Evolutionary conservation across 805 yeast species (phyloP).

Genomic region (Metschnikowia arizonensis): DNA sequence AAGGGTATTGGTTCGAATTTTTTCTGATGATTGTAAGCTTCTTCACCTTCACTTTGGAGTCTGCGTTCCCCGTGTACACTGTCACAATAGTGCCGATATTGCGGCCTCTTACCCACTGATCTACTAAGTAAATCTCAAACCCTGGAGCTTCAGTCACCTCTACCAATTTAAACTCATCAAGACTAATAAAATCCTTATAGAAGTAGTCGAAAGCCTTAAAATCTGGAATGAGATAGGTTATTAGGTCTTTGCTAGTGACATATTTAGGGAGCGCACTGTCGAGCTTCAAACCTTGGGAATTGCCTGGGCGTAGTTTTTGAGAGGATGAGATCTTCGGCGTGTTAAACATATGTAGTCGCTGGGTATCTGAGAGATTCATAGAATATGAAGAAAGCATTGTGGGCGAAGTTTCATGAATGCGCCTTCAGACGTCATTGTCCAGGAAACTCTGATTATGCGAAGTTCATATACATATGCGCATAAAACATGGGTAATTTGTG

Average conservation of each 20-base stretch:
- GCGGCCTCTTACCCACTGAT: constrained; percentile 87
- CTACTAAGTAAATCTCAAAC: constrained; percentile 86
- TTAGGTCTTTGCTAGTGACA: constrained; percentile 16
- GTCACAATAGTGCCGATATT: constrained; percentile 64
- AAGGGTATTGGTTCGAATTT: constrained; percentile 46
- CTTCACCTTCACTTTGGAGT: constrained; percentile 56
- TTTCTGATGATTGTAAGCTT: constrained; percentile 53
- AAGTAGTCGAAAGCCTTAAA: constrained; percentile 49
- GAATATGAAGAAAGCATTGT: background rate
- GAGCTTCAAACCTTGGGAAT: background rate
- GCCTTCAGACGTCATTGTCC: background rate
- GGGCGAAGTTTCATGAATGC: background rate
- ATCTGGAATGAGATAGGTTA: constrained; percentile 53
- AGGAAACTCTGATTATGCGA: background rate
- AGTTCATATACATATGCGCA: background rate
- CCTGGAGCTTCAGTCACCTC: constrained; percentile 57
- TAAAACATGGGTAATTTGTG: too few relatives aligned
- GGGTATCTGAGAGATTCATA: background rate
- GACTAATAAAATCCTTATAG: constrained; percentile 32
- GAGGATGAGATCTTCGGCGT: background rate
- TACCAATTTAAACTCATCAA: constrained; percentile 36
- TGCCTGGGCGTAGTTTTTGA: background rate
- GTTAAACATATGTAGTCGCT: constrained; percentile 2
- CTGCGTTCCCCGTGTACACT: constrained; percentile 78
- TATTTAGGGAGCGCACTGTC: background rate